Evolutionary conservation across 805 yeast genomes (phyloP), one percentile per base, ranked within the genome.

Genomic region (Cyberlindnera nakhonratchasimensis): DNA sequence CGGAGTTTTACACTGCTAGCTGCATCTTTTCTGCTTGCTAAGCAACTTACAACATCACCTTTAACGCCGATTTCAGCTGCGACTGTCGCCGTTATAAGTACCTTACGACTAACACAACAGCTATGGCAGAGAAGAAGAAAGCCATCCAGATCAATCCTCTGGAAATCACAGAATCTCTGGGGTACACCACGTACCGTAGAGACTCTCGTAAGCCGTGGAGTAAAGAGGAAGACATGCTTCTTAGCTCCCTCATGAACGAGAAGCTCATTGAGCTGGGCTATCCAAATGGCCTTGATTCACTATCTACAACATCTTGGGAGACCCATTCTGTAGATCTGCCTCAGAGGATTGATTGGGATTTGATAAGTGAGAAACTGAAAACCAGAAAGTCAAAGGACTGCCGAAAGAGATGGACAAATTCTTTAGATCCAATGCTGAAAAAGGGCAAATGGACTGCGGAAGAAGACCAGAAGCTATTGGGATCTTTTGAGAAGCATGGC

Each of bases 371-470:
- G 51, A 65, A 46, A 56, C 72, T 65, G 60, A 67, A 70, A 59
- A 70, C 48, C 55, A 68, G 96, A 40, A 81, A 84, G 53, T 73
- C 87, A 11, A 87, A 85, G 54, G 95, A 88, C 58, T 85, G 96
- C 57, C 74, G 88, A 26, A 89, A 88, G 61, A 66, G 97, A 44
- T 90, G 97, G 97, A 68, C 77, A 14, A 83, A 82, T 48, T 86
- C 96, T 1, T 64, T 90, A 30, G 93, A 88, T 61, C 97, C 97
- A 2, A 76, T 71, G 45, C 66, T 90, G 46, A 75, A 79, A 42
- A 85, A 86, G 51, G 97, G 97, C 1, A 78, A 79, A 57, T 90
- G 97, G 97, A 84, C 93, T 2, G 61, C 72, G 12, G 83, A 74
- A 30, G 97, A 90, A 60, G 97, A 90, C 64, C 72, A 72, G 26